phyloP scores from a whole-genome alignment of 2,329 filamentous ascomycete species.

The Hyphodiscus sp. region DNA sequence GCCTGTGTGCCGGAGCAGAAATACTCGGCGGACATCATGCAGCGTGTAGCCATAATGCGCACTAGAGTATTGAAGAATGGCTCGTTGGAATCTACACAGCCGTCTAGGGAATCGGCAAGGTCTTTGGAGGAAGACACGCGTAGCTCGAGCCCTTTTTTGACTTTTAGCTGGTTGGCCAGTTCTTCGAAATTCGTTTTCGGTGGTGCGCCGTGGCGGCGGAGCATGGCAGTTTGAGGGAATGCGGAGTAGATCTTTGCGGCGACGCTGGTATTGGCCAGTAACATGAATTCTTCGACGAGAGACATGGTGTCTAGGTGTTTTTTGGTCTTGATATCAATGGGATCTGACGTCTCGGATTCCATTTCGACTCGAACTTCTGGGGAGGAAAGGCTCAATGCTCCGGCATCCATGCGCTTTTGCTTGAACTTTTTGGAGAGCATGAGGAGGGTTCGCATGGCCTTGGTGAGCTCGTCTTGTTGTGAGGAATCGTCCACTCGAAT shows the following conservation, averaged over 20 bases:
- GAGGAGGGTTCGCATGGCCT: conserved; percentile 81
- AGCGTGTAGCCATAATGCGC: conserved; percentile 93
- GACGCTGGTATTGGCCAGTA: conserved; percentile 94
- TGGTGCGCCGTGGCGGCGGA: conserved; percentile 85
- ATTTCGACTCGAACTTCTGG: conserved; percentile 95
- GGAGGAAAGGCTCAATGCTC: conserved; percentile 91
- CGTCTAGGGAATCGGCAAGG: conserved; percentile 87
- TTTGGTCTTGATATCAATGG: conserved; percentile 94
- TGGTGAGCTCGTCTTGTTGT: conserved; percentile 82
- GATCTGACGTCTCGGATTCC: conserved; percentile 92
- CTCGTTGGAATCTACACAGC: conserved; percentile 69
- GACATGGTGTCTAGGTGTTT: conserved; percentile 92
- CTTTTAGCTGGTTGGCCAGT: conserved; percentile 80
- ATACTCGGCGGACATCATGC: conserved; percentile 99
- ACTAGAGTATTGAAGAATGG: conserved; percentile 99
- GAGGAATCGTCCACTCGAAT: conserved; percentile 84
- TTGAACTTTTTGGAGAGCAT: conserved; percentile 87
- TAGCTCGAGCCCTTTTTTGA: conserved; percentile 76
- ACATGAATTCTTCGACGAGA: conserved; percentile 97
- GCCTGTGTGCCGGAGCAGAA: conserved; percentile 92
- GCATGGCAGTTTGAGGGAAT: conserved; percentile 90
- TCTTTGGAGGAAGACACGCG: conserved; percentile 82
- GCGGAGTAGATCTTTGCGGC: conserved; percentile 83
- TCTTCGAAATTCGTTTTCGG: conserved; percentile 97
- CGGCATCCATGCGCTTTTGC: conserved; percentile 93